Base-by-base conservation (phyloP, 805 yeast genomes). In the Candida anglica region DNA sequence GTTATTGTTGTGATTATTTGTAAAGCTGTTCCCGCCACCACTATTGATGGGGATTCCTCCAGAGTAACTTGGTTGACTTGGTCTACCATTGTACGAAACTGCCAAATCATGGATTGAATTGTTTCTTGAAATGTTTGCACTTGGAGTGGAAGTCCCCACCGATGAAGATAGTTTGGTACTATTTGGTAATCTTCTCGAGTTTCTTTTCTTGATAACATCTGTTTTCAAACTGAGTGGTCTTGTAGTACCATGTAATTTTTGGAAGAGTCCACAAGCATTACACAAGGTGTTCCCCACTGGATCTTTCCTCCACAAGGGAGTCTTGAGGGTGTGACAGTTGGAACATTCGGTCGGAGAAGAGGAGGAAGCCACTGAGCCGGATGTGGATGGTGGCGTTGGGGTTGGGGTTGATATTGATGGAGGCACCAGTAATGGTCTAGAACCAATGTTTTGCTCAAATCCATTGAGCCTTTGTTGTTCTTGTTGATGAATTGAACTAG, bases 261-360 rank as follows among this genome's bases (percentile, higher is more conserved):
- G 66, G 47, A 77, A 77, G 15, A 77, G 57, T 0, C 83, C 83
- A 58, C 83, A 77, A 0, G 83, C 83, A 47, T 77, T 77, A 49
- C 83, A 77, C 4, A 77, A 58, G 3, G 82, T 75, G 40, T 75
- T 73, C 1, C 83, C 83, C 18, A 56, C 63, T 5, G 78, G 70
- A 46, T 77, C 80, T 47, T 75, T 66, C 28, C 83, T 56, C 83
- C 83, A 77, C 16, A 77, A 58, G 1, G 83, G 83, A 0, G 83
- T 77, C 38, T 75, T 77, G 2, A 68, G 50, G 1, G 83, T 77
- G 30, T 74, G 71, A 49, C 83, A 77, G 53, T 77, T 77, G 36
- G 60, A 60, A 50, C 83, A 77, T 42, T 71, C 75, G 3, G 71
- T 63, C 14, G 41, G 39, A 8, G 32, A 4, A 4, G 22, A 14